Evolutionary conservation across 495 filamentous ascomycete genomes (phyloP), one percentile per base, ranked within the genome.

Genomic region (Geopyxis carbonaria): DNA sequence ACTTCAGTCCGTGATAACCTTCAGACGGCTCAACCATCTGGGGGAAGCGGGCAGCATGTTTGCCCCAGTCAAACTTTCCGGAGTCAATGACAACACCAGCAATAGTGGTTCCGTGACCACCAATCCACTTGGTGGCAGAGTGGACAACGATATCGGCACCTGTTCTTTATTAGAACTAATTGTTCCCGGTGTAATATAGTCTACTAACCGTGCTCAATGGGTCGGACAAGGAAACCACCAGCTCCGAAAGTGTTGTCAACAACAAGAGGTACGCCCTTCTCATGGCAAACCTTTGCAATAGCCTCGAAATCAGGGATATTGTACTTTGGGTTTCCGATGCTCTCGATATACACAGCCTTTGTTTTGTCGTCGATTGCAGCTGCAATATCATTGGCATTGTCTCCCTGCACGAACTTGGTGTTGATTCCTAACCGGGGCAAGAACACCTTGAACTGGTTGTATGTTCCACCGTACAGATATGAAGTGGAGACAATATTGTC

Each of bases 181-280:
- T 18, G 18, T 5, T 14, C 5, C 13, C 9, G 21, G 18, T 22
- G 14, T 13, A 20, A n/a, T 19, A 21, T 13, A n/a, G 15, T 29
- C 2, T 28, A 24, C 36, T 19, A 78, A 42, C 91, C 91, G 57
- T 92, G 78, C 4, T 91, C 78, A 51, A 97, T 89, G 15, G 91
- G 91, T 1, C 79, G 75, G 41, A 75, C 65, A 51, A 84, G 86
- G 68, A 80, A 95, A 22, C 89, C 91, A 39, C 91, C 91, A 11
- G 91, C 91, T 15, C 89, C 89, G 50, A 97, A 97, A 8, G 89
- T 95, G 62, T 97, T 97, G 61, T 97, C 89, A 20, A 89, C 89
- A 46, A 97, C 70, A 2, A 97, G 60, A 0, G 89, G 84, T 5
- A 93, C 72, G 29, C 83, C 84, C 45, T 76, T 70, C 21, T 78